These are phyloP conservation scores for Pythium biforme DNA, from an alignment of 352 stramenopile genomes.

Conservation along the genomic window DNA sequence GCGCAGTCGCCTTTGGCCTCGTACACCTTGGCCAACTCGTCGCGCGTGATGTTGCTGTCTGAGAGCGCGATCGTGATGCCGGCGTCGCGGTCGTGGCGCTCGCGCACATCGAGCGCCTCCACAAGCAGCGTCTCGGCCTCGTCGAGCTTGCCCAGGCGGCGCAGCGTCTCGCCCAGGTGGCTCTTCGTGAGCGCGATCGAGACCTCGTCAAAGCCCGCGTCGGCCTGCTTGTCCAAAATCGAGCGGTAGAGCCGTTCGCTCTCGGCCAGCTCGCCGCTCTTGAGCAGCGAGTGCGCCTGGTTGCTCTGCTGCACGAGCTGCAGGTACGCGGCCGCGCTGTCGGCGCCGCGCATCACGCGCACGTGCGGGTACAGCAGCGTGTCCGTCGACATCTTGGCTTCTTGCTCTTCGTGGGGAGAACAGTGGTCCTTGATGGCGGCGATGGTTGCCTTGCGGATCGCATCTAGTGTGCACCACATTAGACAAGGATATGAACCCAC, in stretches of 20 bases:
- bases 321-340: slow-evolving; percentile 46
- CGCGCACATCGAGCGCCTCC: slow-evolving; percentile 43
- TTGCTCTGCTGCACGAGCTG: slow-evolving; percentile 46
- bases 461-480: slow-evolving; percentile 12
- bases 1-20: slow-evolving; percentile 57
- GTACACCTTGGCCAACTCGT: slow-evolving; percentile 71
- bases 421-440: background rate
- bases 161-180: slow-evolving; percentile 51
- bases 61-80: slow-evolving; percentile 41
- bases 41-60: slow-evolving; percentile 65
- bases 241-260: slow-evolving; percentile 48
- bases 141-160: slow-evolving; percentile 41
- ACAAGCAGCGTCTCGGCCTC: slow-evolving; percentile 50
- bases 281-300: slow-evolving; percentile 39
- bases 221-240: slow-evolving; percentile 41
- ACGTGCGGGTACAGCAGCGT: slow-evolving; percentile 30
- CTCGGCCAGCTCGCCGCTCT: slow-evolving; percentile 37
- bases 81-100: slow-evolving; percentile 33
- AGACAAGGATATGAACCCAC: background rate
- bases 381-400: slow-evolving; percentile 17
- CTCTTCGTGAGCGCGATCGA: slow-evolving; percentile 60
- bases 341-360: slow-evolving; percentile 28
- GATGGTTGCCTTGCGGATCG: background rate
- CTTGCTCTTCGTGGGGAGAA: background rate
- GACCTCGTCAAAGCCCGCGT: slow-evolving; percentile 56